Conservation (phyloP, 2,329 filamentous ascomycete species). For the Zymoseptoria pseudotritici region DNA sequence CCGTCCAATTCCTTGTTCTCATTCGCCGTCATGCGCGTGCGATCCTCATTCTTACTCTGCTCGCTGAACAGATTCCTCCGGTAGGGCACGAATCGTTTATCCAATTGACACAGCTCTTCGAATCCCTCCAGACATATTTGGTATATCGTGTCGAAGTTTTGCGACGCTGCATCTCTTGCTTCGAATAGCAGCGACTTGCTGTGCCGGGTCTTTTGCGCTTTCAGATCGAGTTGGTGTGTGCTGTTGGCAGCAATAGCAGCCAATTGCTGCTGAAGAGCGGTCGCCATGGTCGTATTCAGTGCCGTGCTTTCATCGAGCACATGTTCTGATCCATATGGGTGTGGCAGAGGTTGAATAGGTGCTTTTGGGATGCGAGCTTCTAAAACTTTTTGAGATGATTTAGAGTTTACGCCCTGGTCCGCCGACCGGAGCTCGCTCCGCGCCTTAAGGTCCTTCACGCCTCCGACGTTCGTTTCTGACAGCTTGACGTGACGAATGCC, state of each 20-base stretch:
- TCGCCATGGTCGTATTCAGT: conserved; percentile 53
- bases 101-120: conserved; percentile 81
- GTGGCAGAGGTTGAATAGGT: background rate
- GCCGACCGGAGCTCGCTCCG: too few species aligned
- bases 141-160: conserved; percentile 86
- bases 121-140: conserved; percentile 83
- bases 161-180: conserved; percentile 69
- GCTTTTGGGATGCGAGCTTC: background rate
- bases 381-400: background rate
- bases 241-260: conserved; percentile 85
- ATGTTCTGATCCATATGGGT: background rate
- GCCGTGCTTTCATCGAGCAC: background rate
- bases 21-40: conserved; percentile 69
- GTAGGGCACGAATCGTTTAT: conserved; percentile 69
- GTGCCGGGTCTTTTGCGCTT: conserved; percentile 85
- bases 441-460: too few species aligned
- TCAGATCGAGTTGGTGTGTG: conserved; percentile 83
- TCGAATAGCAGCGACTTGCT: conserved; percentile 95
- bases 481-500: background rate
- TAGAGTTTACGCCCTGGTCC: too few species aligned
- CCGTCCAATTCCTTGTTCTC: conserved; percentile 78
- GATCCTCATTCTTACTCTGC: conserved; percentile 83
- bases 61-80: conserved; percentile 79
- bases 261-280: conserved; percentile 86
- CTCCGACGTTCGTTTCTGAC: background rate